These are phyloP conservation scores for Ochromonas danica DNA, from an alignment of 108 stramenopile species.

Conservation along the genomic window DNA sequence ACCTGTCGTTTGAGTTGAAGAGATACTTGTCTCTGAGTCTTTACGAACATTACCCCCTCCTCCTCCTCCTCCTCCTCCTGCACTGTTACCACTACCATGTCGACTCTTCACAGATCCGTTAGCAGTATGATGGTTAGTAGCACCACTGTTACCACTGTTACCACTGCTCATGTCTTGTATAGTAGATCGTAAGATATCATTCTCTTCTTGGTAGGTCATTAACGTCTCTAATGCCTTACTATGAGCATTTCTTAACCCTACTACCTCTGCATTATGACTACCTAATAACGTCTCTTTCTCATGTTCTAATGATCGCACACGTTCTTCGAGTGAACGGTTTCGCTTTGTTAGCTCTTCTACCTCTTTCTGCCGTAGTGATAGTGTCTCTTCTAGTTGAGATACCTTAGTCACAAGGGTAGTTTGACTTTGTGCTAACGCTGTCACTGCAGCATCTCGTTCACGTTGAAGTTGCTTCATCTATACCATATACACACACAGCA, in stretches of 20 bases:
- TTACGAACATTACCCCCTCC: too few species aligned
- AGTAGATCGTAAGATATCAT: constrained; percentile 9
- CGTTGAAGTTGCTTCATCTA: neutral
- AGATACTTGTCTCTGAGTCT: too few species aligned
- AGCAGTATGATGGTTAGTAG: too few species aligned
- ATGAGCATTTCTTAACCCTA: neutral
- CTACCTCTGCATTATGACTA: neutral
- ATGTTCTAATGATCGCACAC: neutral
- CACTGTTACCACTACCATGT: too few species aligned
- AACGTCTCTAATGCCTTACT: constrained; percentile 25
- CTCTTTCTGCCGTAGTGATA: neutral
- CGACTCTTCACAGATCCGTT: too few species aligned
- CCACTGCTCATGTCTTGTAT: neutral
- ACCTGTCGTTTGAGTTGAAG: too few species aligned
- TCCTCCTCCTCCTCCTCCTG: too few species aligned
- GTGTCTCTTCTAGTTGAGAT: neutral
- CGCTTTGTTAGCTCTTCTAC: neutral
- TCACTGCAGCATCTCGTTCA: constrained; percentile 26
- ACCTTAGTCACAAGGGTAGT: too few species aligned
- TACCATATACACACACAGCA: too few species aligned
- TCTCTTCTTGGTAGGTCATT: constrained; percentile 34
- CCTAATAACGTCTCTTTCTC: neutral
- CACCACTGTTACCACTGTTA: too few species aligned
- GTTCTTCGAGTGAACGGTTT: neutral
- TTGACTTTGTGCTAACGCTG: neutral